These are phyloP conservation scores for Trichoderma sp. DNA, from an alignment of 2,329 filamentous ascomycete species.

Conservation along the genomic window DNA sequence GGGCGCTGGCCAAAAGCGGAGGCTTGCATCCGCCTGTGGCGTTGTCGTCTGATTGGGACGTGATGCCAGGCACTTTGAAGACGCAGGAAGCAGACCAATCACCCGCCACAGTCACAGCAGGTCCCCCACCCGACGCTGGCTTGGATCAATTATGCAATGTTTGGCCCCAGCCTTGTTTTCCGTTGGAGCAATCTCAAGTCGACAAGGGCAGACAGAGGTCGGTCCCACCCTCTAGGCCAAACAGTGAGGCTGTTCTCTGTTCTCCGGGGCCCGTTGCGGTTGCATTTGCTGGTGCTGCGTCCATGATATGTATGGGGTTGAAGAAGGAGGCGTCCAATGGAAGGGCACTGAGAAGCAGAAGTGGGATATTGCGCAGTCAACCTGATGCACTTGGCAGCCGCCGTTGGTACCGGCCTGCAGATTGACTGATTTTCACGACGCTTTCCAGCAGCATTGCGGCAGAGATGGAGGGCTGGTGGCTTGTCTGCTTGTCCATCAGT, in stretches of 20 bases:
- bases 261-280: slow-evolving; percentile 4
- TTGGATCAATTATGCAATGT: slow-evolving; percentile 7
- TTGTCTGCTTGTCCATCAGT: neutral
- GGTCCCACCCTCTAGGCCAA: slow-evolving; percentile 14
- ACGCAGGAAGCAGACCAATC: neutral
- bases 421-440: neutral
- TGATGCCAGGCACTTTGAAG: slow-evolving; percentile 20
- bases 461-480: slow-evolving; percentile 5
- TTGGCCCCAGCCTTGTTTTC: slow-evolving; percentile 21
- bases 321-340: slow-evolving; percentile 26
- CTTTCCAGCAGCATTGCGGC: neutral
- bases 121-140: neutral
- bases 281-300: neutral
- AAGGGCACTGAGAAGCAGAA: slow-evolving; percentile 3
- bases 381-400: slow-evolving; percentile 18
- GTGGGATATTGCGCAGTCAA: slow-evolving; percentile 20
- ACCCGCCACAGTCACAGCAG: neutral
- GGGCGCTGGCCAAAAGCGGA: slow-evolving; percentile 23
- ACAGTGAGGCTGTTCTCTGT: slow-evolving; percentile 28
- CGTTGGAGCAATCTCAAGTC: slow-evolving; percentile 14
- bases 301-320: slow-evolving; percentile 18
- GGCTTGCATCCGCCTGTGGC: slow-evolving; percentile 25
- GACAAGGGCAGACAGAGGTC: slow-evolving; percentile 1
- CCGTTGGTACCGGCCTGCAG: slow-evolving; percentile 17
- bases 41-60: slow-evolving; percentile 25